Base-by-base conservation (phyloP, 768 basidiomycete species). In the Podaxis sp. region DNA sequence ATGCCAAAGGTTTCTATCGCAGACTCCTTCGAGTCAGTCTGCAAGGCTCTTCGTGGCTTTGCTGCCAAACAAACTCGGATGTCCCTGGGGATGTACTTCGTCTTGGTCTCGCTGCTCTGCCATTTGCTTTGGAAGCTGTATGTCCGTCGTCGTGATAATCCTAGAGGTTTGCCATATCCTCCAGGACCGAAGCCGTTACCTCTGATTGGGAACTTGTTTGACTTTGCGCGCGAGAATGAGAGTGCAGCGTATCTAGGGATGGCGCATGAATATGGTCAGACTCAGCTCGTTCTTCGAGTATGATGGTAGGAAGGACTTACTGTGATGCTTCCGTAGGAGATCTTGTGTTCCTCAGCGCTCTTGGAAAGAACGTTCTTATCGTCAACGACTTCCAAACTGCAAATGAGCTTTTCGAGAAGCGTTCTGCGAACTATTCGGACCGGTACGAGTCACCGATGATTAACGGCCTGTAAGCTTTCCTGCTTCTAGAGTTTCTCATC, bases 171-270 rank as follows among this genome's bases (percentile, higher is more conserved):
- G 38, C 80, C 78, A 0, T 75, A 77, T 12, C 85, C 85, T 11
- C 85, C 86, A 33, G 86, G 86, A 15, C 86, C 86, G 1, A 77
- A 69, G 50, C 78, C 79, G 7, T 72, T 78, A n/a, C 84, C 84
- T 27, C 61, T 86, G 33, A 69, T 86, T 37, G 85, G 85, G 13
- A 84, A 86, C 69, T 66, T 87, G 38, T 72, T 76, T 51, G 79
- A 85, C 65, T 70, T 85, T 47, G 77, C 80, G 6, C 67, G 68
- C 54, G 70, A 76, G 59, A 73, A 77, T 43, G 73, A 81, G 67
- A 67, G 75, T 57, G 66, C 71, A 63, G 68, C 75, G 0, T 87
- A 85, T 67, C 69, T 72, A 25, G 66, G 70, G 55, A 74, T 81
- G 63, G 75, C 79, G 11, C 67, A 77, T 52, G 66, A 73, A 67